A percentile compares a stretch with the other conserved stretches of the same genome.
These are phyloP conservation scores for Trametes cubensis DNA, from an alignment of 768 basidiomycete species.

Conservation along the genomic window DNA sequence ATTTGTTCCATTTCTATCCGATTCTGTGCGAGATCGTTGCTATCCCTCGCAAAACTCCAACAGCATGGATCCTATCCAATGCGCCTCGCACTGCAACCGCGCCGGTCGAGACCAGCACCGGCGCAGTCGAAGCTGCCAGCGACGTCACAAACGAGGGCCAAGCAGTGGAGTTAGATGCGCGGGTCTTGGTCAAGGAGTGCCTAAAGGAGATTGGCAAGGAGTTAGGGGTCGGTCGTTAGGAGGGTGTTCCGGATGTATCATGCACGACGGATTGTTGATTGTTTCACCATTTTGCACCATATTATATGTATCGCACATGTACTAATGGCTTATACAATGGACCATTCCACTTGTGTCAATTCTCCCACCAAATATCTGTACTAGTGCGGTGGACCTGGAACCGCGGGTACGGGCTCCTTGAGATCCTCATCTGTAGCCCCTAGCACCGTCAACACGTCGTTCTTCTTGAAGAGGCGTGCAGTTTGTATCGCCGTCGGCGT, in stretches of 20 bases:
- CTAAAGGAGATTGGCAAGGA: slow-evolving; percentile 73
- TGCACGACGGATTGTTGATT: not conserved
- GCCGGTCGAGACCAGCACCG: slow-evolving; percentile 9
- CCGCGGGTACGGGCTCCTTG: slow-evolving; percentile 34
- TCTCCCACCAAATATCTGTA: not conserved
- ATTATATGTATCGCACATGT: slow-evolving; percentile 6
- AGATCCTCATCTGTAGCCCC: slow-evolving; percentile 62
- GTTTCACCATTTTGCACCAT: not conserved
- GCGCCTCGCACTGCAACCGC: slow-evolving; percentile 13
- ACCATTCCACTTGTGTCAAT: not conserved
- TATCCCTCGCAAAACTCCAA: slow-evolving; percentile 66
- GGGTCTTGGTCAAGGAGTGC: slow-evolving; percentile 66
- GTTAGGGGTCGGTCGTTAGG: slow-evolving; percentile 53
- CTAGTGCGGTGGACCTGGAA: slow-evolving; percentile 24
- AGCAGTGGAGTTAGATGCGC: slow-evolving; percentile 60
- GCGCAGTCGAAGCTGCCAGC: slow-evolving; percentile 21
- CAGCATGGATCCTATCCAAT: slow-evolving; percentile 56
- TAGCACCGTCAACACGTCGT: slow-evolving; percentile 55
- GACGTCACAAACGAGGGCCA: slow-evolving; percentile 30
- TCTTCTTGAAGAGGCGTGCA: slow-evolving; percentile 67
- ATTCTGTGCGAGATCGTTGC: slow-evolving; percentile 80
- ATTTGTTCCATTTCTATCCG: slow-evolving; percentile 87
- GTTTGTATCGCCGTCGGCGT: slow-evolving; percentile 69
- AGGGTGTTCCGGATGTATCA: not conserved
- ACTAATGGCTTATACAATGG: slow-evolving; percentile 2